Evolutionary conservation across 2,329 filamentous ascomycete genomes (phyloP).

Genomic region (Apiospora aurea): DNA sequence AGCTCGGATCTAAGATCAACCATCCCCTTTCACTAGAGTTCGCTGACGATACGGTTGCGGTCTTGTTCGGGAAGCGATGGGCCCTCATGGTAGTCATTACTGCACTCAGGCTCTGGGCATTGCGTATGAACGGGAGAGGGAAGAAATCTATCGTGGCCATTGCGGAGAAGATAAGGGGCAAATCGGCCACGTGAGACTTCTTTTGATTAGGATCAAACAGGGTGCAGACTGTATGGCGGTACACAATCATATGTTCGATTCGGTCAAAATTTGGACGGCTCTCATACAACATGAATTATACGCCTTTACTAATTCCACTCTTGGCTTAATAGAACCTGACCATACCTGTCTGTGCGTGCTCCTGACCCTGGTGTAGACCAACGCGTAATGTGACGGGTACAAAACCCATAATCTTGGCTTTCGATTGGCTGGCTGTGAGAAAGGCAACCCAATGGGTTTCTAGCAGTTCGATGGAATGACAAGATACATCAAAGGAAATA

Average conservation of each 20-base stretch:
- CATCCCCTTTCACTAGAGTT: conserved; percentile 28
- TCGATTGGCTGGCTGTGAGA: too few species aligned
- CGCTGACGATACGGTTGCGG: conserved; percentile 18
- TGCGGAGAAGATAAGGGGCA: background rate
- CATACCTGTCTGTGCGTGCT: too few species aligned
- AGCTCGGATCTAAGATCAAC: conserved; percentile 27
- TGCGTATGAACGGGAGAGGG: conserved; percentile 19
- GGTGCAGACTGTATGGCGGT: background rate
- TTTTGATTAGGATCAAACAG: background rate
- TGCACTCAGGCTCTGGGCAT: conserved; percentile 27
- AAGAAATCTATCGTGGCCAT: background rate
- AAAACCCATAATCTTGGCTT: too few species aligned
- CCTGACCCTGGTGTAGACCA: too few species aligned
- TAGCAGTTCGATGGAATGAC: too few species aligned
- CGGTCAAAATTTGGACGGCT: background rate
- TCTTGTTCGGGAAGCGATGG: conserved; percentile 28
- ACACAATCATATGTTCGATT: background rate
- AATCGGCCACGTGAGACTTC: background rate
- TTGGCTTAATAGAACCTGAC: too few species aligned
- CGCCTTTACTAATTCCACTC: too few species aligned
- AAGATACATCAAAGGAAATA: too few species aligned
- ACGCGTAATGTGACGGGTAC: too few species aligned
- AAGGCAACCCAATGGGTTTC: too few species aligned
- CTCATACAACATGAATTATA: too few species aligned
- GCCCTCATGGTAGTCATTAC: conserved; percentile 28